Conservation (phyloP, 257 asterid genomes). For the Petunia secreta region DNA sequence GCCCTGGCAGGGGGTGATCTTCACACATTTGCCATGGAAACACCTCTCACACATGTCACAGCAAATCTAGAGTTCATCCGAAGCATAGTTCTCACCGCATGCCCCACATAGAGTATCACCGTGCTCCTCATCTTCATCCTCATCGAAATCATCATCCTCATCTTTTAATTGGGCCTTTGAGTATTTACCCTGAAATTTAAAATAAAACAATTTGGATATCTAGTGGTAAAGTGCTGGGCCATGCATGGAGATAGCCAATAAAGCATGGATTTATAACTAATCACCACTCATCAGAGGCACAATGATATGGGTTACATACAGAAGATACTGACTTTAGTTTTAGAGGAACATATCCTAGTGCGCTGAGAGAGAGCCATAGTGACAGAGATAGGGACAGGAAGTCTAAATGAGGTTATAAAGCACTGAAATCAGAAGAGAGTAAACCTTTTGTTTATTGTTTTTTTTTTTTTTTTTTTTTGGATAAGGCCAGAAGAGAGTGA, state of each 20-base stretch:
- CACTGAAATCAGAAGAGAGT: background rate
- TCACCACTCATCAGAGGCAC: background rate
- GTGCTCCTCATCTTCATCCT: slow-evolving; percentile 51
- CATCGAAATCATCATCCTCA: slow-evolving; percentile 42
- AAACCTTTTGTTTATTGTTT: background rate
- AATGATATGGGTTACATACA: background rate
- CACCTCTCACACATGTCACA: slow-evolving; percentile 79
- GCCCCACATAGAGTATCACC: slow-evolving; percentile 72
- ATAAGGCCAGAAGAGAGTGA: background rate
- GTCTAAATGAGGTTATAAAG: slow-evolving; percentile 1
- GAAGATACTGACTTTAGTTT: background rate
- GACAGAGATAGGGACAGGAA: background rate
- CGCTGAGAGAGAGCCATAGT: background rate
- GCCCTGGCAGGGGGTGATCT: slow-evolving; percentile 90
- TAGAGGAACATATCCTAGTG: background rate
- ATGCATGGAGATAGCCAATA: background rate
- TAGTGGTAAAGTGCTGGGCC: background rate
- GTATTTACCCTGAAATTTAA: slow-evolving; percentile 37
- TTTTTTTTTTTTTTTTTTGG: no score
- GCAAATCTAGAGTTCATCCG: slow-evolving; percentile 80
- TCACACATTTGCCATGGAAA: slow-evolving; percentile 89
- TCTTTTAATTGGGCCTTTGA: slow-evolving; percentile 36
- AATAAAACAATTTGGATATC: background rate
- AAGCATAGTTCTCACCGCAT: slow-evolving; percentile 67
- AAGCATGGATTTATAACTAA: slow-evolving; percentile 13